Evolutionary conservation across 2,329 filamentous ascomycete species (phyloP).

Genomic region (Colletotrichum navitas): DNA sequence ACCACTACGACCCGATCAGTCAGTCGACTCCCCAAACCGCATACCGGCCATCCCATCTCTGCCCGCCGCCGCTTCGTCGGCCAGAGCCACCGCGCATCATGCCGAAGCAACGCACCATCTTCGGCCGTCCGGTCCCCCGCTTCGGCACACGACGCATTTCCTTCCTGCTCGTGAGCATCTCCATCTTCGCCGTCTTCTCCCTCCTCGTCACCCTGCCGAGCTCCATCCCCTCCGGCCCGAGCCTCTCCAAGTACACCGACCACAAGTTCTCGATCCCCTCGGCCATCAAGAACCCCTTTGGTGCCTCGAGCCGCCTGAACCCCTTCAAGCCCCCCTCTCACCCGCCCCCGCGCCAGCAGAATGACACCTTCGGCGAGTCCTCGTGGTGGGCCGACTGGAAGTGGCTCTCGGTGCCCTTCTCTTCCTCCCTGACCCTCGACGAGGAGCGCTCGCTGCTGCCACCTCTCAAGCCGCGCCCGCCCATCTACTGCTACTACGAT

Average conservation of each 20-base stretch:
- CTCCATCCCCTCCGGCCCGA: constrained; percentile 61
- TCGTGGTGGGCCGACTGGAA: constrained; percentile 92
- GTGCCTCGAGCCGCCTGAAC: constrained; percentile 66
- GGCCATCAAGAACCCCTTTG: constrained; percentile 59
- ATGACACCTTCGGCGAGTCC: constrained; percentile 82
- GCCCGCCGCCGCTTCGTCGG: constrained; percentile 22
- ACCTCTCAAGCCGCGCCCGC: constrained; percentile 75
- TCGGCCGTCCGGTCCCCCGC: constrained; percentile 63
- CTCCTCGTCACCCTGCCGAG: constrained; percentile 66
- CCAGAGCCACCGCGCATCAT: constrained; percentile 44
- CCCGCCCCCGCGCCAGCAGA: constrained; percentile 78
- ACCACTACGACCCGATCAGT: constrained; percentile 1
- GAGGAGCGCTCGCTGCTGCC: constrained; percentile 88
- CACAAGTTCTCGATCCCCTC: constrained; percentile 62
- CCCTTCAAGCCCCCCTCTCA: constrained; percentile 79
- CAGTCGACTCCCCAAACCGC: neutral
- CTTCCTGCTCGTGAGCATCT: constrained; percentile 63
- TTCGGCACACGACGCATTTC: constrained; percentile 66
- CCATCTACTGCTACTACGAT: constrained; percentile 94
- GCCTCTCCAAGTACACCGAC: constrained; percentile 63
- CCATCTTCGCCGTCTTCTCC: constrained; percentile 66
- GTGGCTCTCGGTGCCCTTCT: constrained; percentile 89
- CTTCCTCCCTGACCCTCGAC: constrained; percentile 81
- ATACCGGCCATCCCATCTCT: constrained; percentile 3
- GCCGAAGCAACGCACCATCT: constrained; percentile 52